Percentiles rank a stretch among this genome's conserved stretches.
Conservation (phyloP, 1,139 yeast species). For the Candida sanyaensis region DNA sequence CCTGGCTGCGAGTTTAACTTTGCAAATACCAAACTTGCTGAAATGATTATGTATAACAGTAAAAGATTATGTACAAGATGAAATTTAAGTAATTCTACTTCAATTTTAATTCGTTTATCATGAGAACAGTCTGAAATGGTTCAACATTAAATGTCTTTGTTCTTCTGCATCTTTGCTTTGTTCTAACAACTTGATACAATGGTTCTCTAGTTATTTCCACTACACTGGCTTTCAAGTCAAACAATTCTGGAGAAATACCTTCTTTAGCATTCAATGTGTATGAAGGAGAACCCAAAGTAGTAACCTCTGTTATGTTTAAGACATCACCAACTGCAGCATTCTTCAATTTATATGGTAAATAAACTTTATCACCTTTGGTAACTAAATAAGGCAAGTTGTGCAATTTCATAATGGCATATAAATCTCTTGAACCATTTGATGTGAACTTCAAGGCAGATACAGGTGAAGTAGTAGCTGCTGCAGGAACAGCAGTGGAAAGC, state of each 20-base stretch:
- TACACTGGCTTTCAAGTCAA: slow-evolving; percentile 72
- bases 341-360: slow-evolving; percentile 74
- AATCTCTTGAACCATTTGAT: slow-evolving; percentile 43
- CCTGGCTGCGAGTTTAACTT: slow-evolving; percentile 51
- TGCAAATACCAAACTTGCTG: slow-evolving; percentile 62
- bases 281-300: slow-evolving; percentile 83
- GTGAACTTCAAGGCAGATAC: slow-evolving; percentile 62
- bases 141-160: slow-evolving; percentile 76
- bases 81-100: slow-evolving; percentile 4
- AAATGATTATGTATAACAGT: slow-evolving; percentile 30
- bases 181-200: slow-evolving; percentile 56
- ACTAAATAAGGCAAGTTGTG: slow-evolving; percentile 87
- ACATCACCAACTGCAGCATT: slow-evolving; percentile 81
- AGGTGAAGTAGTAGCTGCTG: slow-evolving; percentile 12
- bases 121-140: slow-evolving; percentile 77
- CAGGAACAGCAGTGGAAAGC: slow-evolving; percentile 3
- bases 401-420: slow-evolving; percentile 82
- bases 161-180: slow-evolving; percentile 83
- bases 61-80: slow-evolving; percentile 7
- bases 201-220: slow-evolving; percentile 87
- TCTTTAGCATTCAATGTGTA: slow-evolving; percentile 53
- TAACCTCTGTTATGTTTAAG: slow-evolving; percentile 70
- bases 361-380: slow-evolving; percentile 84
- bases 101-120: slow-evolving; percentile 71
- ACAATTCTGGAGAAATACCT: slow-evolving; percentile 44